Conservation (phyloP, 2,329 filamentous ascomycete species). For the Dactylellina leptospora region DNA sequence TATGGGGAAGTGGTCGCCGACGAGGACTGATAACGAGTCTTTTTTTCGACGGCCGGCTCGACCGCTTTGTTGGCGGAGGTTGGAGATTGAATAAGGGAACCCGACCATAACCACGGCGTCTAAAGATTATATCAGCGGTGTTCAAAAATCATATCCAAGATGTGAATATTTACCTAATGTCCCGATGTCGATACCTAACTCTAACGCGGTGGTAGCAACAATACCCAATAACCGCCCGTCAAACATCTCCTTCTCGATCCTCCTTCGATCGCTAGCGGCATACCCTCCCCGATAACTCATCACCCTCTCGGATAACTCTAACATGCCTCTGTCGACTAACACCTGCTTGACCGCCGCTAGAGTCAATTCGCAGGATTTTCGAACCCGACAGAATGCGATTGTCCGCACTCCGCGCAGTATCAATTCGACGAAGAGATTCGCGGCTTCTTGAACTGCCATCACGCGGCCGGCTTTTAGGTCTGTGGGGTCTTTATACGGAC, state of each 20-base stretch:
- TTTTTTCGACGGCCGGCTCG: constrained; percentile 90
- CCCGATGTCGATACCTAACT: constrained; percentile 94
- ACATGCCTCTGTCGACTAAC: constrained; percentile 74
- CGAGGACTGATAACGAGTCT: constrained; percentile 87
- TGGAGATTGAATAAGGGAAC: constrained; percentile 94
- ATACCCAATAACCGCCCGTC: constrained; percentile 92
- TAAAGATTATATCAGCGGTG: too few relatives aligned
- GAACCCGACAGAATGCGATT: constrained; percentile 89
- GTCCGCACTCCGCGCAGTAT: constrained; percentile 87
- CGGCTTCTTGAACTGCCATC: constrained; percentile 83
- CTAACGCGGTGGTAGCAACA: constrained; percentile 89
- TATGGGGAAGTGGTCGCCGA: constrained; percentile 87
- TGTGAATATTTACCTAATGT: constrained; percentile 65
- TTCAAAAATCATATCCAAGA: too few relatives aligned
- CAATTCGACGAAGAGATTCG: constrained; percentile 87
- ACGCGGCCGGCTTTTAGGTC: constrained; percentile 88
- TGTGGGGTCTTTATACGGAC: constrained; percentile 86
- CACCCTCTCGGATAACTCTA: constrained; percentile 79
- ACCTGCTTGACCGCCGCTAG: constrained; percentile 82
- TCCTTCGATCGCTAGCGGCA: constrained; percentile 84
- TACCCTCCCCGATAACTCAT: constrained; percentile 98
- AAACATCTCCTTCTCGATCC: constrained; percentile 96
- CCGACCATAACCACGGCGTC: constrained; percentile 94
- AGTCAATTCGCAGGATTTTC: constrained; percentile 86
- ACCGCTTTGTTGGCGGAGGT: constrained; percentile 92